A percentile compares a stretch with the other conserved stretches of the same genome.
Conservation (phyloP, 108 stramenopile genomes). For the Stephanodiscus minutulus region DNA sequence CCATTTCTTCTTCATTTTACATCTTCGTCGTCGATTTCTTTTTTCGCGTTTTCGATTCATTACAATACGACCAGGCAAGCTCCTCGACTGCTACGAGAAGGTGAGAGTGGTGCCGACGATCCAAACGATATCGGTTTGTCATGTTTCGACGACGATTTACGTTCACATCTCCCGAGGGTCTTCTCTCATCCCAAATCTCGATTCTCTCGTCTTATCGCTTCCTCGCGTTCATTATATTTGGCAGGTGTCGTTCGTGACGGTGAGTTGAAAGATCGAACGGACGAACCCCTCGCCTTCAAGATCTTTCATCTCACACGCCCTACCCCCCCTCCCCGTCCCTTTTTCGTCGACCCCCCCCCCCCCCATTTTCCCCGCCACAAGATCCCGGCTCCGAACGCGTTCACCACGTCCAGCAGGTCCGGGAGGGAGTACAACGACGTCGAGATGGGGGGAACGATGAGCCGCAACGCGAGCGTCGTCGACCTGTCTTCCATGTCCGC, state of each 20-base stretch:
- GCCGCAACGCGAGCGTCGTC: not conserved
- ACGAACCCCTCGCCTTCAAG: not conserved
- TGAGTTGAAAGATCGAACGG: not conserved
- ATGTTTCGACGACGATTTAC: too few species aligned
- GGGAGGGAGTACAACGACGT: slow-evolving; percentile 48
- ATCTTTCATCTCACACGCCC: not conserved
- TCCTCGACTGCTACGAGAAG: slow-evolving; percentile 44
- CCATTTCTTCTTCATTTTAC: not conserved
- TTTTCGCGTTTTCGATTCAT: too few species aligned
- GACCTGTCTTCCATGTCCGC: not conserved
- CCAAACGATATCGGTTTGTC: too few species aligned
- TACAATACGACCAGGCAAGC: slow-evolving; percentile 28
- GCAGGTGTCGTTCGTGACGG: slow-evolving; percentile 11
- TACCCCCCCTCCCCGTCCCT: not conserved
- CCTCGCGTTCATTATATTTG: not conserved
- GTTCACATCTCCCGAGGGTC: too few species aligned
- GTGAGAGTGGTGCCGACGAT: too few species aligned
- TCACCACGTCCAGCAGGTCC: slow-evolving; percentile 40
- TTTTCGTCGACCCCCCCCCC: not conserved
- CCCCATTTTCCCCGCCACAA: slow-evolving; percentile 1
- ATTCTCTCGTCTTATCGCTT: not conserved
- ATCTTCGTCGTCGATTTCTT: too few species aligned
- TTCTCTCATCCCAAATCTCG: too few species aligned
- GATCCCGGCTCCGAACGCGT: slow-evolving; percentile 60
- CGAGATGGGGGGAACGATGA: slow-evolving; percentile 18